Conservation (phyloP, 192 early-diverging fungal species). For the Rhizoclosmatium sp. region DNA sequence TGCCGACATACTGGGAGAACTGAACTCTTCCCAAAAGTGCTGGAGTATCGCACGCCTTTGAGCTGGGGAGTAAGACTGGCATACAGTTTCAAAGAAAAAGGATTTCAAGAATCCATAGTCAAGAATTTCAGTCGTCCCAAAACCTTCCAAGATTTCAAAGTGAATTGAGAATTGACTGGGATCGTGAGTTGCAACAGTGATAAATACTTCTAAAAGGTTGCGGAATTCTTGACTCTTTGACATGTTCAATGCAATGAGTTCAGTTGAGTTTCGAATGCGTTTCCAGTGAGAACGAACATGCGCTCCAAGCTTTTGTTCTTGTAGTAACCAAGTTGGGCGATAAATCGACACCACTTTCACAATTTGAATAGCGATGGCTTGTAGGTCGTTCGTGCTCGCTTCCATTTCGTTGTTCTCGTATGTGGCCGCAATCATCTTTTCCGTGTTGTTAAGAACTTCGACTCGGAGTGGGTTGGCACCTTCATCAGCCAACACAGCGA, state of each 20-base stretch:
- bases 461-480: slow-evolving; percentile 39
- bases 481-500: slow-evolving; percentile 38
- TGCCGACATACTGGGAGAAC: slow-evolving; percentile 52
- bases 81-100: slow-evolving; percentile 77
- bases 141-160: slow-evolving; percentile 77
- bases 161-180: slow-evolving; percentile 72
- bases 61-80: slow-evolving; percentile 56
- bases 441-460: slow-evolving; percentile 40
- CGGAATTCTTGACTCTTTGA: slow-evolving; percentile 56
- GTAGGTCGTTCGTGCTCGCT: background rate
- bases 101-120: slow-evolving; percentile 66
- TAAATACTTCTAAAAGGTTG: slow-evolving; percentile 76
- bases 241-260: slow-evolving; percentile 22
- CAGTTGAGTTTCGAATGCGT: slow-evolving; percentile 26
- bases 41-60: slow-evolving; percentile 77
- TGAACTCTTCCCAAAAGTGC: slow-evolving; percentile 80
- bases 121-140: slow-evolving; percentile 71
- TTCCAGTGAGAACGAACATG: slow-evolving; percentile 40
- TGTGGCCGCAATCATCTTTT: slow-evolving; percentile 40
- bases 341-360: slow-evolving; percentile 29
- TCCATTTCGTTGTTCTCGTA: slow-evolving; percentile 29
- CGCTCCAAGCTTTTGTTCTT: slow-evolving; percentile 45
- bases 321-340: slow-evolving; percentile 50
- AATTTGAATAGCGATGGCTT: slow-evolving; percentile 37
- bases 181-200: slow-evolving; percentile 67